A percentile compares a stretch with the other conserved stretches of the same genome.
These are phyloP conservation scores for Teratosphaeriaceae sp. DNA, from an alignment of 2,329 filamentous ascomycete genomes.

Conservation along the genomic window DNA sequence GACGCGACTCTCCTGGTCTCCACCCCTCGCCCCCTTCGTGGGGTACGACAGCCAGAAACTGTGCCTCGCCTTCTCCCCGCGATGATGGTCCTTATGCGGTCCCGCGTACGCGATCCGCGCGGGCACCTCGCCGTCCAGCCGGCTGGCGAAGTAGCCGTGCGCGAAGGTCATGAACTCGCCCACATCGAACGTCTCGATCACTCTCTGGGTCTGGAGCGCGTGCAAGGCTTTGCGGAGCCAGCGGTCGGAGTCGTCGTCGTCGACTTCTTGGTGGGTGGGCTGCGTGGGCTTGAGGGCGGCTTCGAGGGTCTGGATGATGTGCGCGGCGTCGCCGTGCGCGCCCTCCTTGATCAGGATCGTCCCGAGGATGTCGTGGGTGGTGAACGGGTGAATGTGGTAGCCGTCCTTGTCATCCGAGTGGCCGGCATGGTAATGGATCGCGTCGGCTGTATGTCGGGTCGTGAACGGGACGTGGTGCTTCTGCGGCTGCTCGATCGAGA, in stretches of 20 bases:
- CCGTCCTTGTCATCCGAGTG: constrained; percentile 6
- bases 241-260: constrained; percentile 7
- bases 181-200: constrained; percentile 12
- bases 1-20: background rate
- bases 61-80: background rate
- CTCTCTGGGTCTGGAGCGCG: constrained; percentile 8
- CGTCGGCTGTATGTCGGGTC: constrained; percentile 8
- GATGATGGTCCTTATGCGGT: background rate
- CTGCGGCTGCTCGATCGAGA: constrained; percentile 15
- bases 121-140: background rate
- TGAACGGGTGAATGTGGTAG: constrained; percentile 7
- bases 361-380: constrained; percentile 12
- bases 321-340: constrained; percentile 5
- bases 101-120: background rate
- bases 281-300: constrained; percentile 5
- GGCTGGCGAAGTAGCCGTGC: constrained; percentile 8
- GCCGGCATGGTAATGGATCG: constrained; percentile 9
- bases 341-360: constrained; percentile 12
- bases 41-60: background rate
- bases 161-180: constrained; percentile 15
- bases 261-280: background rate
- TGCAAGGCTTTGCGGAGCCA: constrained; percentile 12
- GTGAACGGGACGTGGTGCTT: constrained; percentile 7
- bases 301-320: constrained; percentile 7
- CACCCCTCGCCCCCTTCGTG: background rate